Conservation (phyloP, 2,329 filamentous ascomycete genomes). For the Colletotrichum brevisporum region DNA sequence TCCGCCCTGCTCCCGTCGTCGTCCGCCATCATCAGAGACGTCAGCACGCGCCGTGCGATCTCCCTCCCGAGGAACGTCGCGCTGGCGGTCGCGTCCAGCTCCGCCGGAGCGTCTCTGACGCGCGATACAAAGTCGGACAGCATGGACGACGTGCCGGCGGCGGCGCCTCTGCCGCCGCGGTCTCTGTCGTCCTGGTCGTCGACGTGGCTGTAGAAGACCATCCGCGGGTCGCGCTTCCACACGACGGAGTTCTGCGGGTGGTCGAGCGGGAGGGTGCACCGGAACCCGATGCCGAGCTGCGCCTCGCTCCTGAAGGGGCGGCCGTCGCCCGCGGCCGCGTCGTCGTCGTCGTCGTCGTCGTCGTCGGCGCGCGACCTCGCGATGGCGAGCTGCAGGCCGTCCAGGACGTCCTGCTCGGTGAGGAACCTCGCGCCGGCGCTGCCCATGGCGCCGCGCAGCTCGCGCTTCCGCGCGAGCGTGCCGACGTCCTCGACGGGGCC, state of each 20-base stretch:
- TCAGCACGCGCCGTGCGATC: conserved; percentile 40
- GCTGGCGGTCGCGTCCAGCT: background rate
- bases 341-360: background rate
- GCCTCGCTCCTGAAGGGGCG: background rate
- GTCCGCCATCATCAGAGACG: conserved; percentile 16
- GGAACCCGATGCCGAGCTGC: background rate
- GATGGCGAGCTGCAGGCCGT: background rate
- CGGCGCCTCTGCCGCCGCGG: no score
- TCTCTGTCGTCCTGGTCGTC: no score
- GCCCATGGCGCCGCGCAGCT: conserved; percentile 19
- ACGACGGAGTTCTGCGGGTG: conserved; percentile 8
- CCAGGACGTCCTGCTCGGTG: conserved; percentile 39
- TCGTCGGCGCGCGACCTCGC: conserved; percentile 23
- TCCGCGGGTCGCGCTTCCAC: background rate
- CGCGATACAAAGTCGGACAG: background rate
- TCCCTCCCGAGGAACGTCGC: conserved; percentile 8
- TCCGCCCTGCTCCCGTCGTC: conserved; percentile 41
- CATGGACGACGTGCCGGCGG: background rate
- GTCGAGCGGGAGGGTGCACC: background rate
- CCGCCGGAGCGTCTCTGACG: background rate
- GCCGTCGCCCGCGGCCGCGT: conserved; percentile 32
- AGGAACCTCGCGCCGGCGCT: conserved; percentile 30
- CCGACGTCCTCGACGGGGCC: conserved; percentile 56
- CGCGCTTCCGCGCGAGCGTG: conserved; percentile 46
- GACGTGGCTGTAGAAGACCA: background rate